These are phyloP conservation scores for Penicillium taxi DNA, from an alignment of 495 filamentous ascomycete species.

Conservation along the genomic window DNA sequence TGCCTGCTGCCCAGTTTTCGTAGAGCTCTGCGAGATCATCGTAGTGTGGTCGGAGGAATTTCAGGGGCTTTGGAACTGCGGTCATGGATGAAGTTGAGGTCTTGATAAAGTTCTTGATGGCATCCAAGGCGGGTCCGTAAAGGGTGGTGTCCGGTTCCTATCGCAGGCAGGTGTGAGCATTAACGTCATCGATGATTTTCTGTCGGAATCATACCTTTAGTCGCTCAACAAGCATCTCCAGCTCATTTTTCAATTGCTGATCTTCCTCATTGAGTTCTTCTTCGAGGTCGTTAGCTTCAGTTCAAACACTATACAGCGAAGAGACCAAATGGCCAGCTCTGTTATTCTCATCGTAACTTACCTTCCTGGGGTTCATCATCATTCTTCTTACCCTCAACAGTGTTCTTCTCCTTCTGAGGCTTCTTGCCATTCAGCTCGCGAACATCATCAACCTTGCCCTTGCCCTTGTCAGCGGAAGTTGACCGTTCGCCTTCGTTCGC, in stretches of 20 bases:
- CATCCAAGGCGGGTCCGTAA: conserved; percentile 85
- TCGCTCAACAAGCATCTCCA: conserved; percentile 96
- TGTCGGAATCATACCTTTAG: conserved; percentile 58
- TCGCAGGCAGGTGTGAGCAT: conserved; percentile 14
- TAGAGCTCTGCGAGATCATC: conserved; percentile 76
- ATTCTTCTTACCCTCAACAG: conserved; percentile 64
- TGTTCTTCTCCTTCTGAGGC: conserved; percentile 58
- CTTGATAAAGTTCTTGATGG: conserved; percentile 96
- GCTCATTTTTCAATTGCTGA: conserved; percentile 93
- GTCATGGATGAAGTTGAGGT: conserved; percentile 99
- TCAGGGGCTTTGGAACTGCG: conserved; percentile 94
- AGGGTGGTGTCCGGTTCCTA: conserved; percentile 82
- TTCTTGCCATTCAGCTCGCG: conserved; percentile 55
- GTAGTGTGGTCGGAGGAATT: conserved; percentile 95
- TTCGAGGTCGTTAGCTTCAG: conserved; percentile 15
- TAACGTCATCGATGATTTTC: conserved; percentile 17
- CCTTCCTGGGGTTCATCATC: conserved; percentile 56
- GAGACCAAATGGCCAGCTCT: conserved; percentile 9
- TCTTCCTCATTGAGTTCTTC: conserved; percentile 98
- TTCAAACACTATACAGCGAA: not conserved
- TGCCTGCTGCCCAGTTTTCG: conserved; percentile 75
- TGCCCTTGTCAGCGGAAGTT: conserved; percentile 85
- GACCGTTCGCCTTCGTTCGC: conserved; percentile 84
- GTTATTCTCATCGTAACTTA: conserved; percentile 21
- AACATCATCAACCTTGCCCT: conserved; percentile 72